Evolutionary conservation across 768 basidiomycete species (phyloP), one percentile per base, ranked within the genome.

Genomic region (Chiua virens): DNA sequence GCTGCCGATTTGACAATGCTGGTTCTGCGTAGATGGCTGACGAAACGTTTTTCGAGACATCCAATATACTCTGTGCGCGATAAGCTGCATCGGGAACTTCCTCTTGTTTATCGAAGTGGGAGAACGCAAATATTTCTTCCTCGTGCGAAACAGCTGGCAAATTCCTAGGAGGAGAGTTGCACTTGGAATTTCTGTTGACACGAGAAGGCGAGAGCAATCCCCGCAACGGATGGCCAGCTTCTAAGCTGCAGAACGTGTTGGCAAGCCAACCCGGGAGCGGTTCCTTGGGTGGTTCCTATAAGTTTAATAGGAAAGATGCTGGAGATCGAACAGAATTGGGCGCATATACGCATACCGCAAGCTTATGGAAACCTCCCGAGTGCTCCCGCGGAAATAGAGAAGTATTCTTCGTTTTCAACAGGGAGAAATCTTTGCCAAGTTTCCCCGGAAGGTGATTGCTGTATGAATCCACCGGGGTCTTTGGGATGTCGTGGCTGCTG

Each of bases 261-360:
- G 72, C 70, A 14, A 86, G 74, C 86, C 86, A 87, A 22, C 63
- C 58, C 4, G 85, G 85, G 21, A 86, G 67, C 18, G 50, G 37
- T 50, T 52, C 50, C 51, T 60, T 63, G 28, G 46, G 46, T n/a
- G 63, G 58, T 27, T 52, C 52, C 58, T 60, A 45, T 25, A 53
- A 18, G 42, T 57, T 45, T 38, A 56, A 55, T 34, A 27, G 52
- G 37, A 28, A 54, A 56, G 47, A 39, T 42, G 47, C 49, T 21
- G 49, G 28, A 53, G 49, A 52, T 60, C 39, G 22, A 34, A 35
- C 52, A 51, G 39, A 55, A 50, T 34, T 15, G 54, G 44, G 53
- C 54, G 61, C 68, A 70, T 64, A 65, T 66, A 68, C 40, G 57
- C 68, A 57, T 64, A 70, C 65, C 66, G 8, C 55, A 55, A 25